A percentile compares a stretch with the other conserved stretches of the same genome.
These are phyloP conservation scores for Microascus cirrosus DNA, from an alignment of 2,329 filamentous ascomycete genomes.

Conservation along the genomic window DNA sequence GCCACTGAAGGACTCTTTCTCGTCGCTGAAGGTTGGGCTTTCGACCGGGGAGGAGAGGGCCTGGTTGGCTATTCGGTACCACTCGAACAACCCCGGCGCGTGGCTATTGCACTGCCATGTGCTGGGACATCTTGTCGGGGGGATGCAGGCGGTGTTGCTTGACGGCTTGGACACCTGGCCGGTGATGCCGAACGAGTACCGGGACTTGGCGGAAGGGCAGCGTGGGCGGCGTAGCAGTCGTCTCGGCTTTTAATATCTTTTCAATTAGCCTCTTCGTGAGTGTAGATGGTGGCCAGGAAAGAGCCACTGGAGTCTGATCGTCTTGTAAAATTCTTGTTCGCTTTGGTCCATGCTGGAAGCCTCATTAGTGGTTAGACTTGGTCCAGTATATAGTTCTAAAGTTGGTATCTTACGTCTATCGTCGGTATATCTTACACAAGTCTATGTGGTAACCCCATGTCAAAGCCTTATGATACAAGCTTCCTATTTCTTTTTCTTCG, in stretches of 20 bases:
- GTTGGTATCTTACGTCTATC: background rate
- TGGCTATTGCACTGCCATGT: slow-evolving; percentile 48
- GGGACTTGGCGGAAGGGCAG: background rate
- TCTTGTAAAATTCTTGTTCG: background rate
- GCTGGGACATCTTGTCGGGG: slow-evolving; percentile 38
- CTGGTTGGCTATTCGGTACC: slow-evolving; percentile 42
- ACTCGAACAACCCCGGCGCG: slow-evolving; percentile 38
- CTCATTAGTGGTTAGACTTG: background rate
- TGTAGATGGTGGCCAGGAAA: background rate
- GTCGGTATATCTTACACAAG: slow-evolving; percentile 3
- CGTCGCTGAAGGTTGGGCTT: slow-evolving; percentile 5
- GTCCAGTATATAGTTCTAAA: background rate
- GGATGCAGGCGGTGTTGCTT: slow-evolving; percentile 42
- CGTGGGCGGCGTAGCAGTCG: background rate
- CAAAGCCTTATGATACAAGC: background rate
- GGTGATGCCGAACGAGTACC: slow-evolving; percentile 24
- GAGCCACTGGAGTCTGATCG: background rate
- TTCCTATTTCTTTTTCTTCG: slow-evolving; percentile 7
- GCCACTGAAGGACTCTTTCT: slow-evolving; percentile 34
- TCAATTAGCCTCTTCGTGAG: background rate
- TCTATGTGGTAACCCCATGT: background rate
- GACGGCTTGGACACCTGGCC: slow-evolving; percentile 34
- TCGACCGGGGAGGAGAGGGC: slow-evolving; percentile 6
- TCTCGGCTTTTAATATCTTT: background rate
- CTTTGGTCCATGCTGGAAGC: background rate